A percentile compares a stretch with the other conserved stretches of the same genome.
These are phyloP conservation scores for Annulohypoxylon maeteangense DNA, from an alignment of 495 filamentous ascomycete genomes.

Conservation along the genomic window DNA sequence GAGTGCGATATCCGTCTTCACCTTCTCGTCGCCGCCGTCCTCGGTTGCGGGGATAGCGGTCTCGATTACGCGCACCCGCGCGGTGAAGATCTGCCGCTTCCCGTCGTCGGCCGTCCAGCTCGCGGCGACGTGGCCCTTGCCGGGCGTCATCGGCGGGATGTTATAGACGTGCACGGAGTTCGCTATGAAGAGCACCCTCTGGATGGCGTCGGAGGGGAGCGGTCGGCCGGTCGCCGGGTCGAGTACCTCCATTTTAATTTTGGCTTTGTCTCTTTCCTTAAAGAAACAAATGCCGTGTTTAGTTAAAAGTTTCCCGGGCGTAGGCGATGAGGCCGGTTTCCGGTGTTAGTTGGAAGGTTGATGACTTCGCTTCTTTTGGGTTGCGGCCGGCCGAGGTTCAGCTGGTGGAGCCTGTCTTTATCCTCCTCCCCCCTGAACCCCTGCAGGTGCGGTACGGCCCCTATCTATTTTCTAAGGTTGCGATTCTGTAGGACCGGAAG, in stretches of 20 bases:
- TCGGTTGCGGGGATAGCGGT: slow-evolving; percentile 63
- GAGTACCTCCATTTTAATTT: slow-evolving; percentile 56
- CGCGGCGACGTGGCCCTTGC: slow-evolving; percentile 77
- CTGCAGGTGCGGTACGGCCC: slow-evolving; percentile 19
- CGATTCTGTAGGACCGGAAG: slow-evolving; percentile 7
- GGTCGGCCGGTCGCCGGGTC: slow-evolving; percentile 68
- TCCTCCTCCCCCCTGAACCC: slow-evolving; percentile 35
- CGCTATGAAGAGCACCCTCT: slow-evolving; percentile 79
- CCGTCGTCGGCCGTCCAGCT: slow-evolving; percentile 77
- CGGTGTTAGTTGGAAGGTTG: neutral
- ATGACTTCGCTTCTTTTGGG: slow-evolving; percentile 2
- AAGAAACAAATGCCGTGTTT: neutral
- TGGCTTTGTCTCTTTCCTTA: neutral
- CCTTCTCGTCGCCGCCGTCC: slow-evolving; percentile 53
- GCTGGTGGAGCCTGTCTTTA: slow-evolving; percentile 28
- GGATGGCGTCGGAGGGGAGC: slow-evolving; percentile 75
- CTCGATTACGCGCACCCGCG: slow-evolving; percentile 80
- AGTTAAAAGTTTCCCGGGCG: neutral
- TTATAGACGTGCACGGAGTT: slow-evolving; percentile 79
- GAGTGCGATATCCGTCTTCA: slow-evolving; percentile 77
- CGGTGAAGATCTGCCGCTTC: slow-evolving; percentile 80
- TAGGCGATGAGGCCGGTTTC: slow-evolving; percentile 3
- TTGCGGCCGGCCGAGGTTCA: slow-evolving; percentile 22
- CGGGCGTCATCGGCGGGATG: slow-evolving; percentile 76
- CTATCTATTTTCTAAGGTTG: slow-evolving; percentile 6